Evolutionary conservation across 805 yeast species (phyloP), one percentile per base, ranked within the genome.

Genomic region (Saccharomycopsis amapae): DNA sequence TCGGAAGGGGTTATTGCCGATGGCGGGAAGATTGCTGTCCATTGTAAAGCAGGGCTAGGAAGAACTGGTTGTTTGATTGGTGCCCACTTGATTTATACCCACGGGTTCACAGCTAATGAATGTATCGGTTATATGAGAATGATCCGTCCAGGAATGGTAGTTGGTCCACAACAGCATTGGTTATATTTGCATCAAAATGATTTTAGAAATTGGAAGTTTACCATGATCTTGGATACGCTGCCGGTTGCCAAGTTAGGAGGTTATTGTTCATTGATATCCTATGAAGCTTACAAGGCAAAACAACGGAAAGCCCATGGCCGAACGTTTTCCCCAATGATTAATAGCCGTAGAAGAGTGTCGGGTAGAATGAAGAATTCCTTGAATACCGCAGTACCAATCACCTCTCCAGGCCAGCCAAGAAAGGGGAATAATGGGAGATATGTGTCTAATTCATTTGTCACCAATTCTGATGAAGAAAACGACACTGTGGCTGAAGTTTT

Each of bases 91-190:
- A 93, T 93, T 42, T 93, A 93, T 61, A 87, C 96, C 2, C 93
- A 90, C 62, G 97, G 97, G 0, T 93, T 93, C 61, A 93, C 97
- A 3, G 98, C 98, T 2, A 84, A 77, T 61, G 98, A 93, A 64
- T 93, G 96, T 63, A 93, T 93, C 56, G 96, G 90, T 1, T 93
- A 88, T 60, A 85, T 93, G 90, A 75, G 98, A 62, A 85, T 93
- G 76, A 73, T 93, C 52, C 77, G 98, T 55, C 98, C 98, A 0
- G 98, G 98, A 35, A 93, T 93, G 98, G 97, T 93, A n/a, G 98
- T 93, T 25, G 98, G 98, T 0, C 98, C 98, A 2, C 98, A 93
- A 64, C 98, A 93, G 62, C 98, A 93, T 67, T 93, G 98, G 98
- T 72, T 93, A 49, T 93, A 93, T 60, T 73, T 93, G 53, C 96